Evolutionary conservation across 75 land plant species (phyloP).

Genomic region (Picea glauca): DNA sequence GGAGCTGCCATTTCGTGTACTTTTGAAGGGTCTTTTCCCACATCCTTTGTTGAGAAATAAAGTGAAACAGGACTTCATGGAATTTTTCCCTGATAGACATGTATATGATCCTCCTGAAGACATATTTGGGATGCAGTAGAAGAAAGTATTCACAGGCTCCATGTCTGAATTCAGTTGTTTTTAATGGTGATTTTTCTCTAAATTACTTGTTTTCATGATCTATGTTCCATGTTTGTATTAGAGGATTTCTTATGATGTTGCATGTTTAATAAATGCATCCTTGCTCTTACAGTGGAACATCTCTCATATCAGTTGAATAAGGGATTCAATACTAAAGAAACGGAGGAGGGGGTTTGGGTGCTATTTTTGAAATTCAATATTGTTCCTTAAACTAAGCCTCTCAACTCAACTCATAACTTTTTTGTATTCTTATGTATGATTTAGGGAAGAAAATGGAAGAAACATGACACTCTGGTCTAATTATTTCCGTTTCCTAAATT

Average conservation of each 20-base stretch:
- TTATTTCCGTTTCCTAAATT: too few species aligned
- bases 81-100: conserved; percentile 63
- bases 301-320: too few species aligned
- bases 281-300: too few species aligned
- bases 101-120: conserved; percentile 79
- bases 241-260: not conserved
- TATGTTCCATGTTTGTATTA: not conserved
- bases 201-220: not conserved
- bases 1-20: conserved; percentile 56
- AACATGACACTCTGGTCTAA: too few species aligned
- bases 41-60: conserved; percentile 61
- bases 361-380: too few species aligned
- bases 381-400: too few species aligned
- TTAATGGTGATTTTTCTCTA: not conserved
- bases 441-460: too few species aligned
- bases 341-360: too few species aligned
- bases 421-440: too few species aligned
- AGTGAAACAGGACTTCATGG: conserved; percentile 71
- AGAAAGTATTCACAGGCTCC: not conserved
- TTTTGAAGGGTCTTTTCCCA: conserved; percentile 66
- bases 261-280: too few species aligned
- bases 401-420: too few species aligned
- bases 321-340: too few species aligned
- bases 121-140: conserved; percentile 48
- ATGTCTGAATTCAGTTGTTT: not conserved